Base-by-base conservation (phyloP, 1,284 basidiomycete species). In the Ganoderma resinaceum region DNA sequence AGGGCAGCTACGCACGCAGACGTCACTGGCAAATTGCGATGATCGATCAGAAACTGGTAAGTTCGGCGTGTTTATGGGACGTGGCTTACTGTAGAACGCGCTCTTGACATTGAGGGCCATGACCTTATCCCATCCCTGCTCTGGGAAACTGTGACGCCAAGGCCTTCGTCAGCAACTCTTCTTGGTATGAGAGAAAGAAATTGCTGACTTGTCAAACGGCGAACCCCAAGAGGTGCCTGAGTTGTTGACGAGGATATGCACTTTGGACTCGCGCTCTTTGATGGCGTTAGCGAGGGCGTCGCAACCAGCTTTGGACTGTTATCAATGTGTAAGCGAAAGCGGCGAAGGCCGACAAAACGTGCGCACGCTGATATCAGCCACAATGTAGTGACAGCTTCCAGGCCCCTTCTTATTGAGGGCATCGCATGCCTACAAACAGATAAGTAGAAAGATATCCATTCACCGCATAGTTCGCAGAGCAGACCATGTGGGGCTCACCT, bases 101-200 rank as follows among this genome's bases (percentile, higher is more conserved):
- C 90, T 89, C 82, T 95, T 95, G 60, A 95, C 86, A 74, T 95
- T 95, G 62, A 94, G 85, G 20, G 87, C 87, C 78, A 95, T 87
- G 42, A 95, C 82, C 42, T 91, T 89, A 75, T 96, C 94, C 95
- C 95, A 96, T 1, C 95, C 95, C 70, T 88, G 89, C 77, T 93
- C 91, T 0, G 94, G 93, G 71, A 95, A 90, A 74, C 80, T 81
- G 58, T 26, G 8, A 40, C 2, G 11, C 14, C 12, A 26, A 3
- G n/a, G 37, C 11, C 14, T 42, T 38, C 12, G 23, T 23, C 37
- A 20, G 12, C 35, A 26, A n/a, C 3, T 11, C n/a, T 42, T 38
- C 1, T 11, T 8, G 7, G 11, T 16, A n/a, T 8, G 20, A 38
- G 14, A 26, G 11, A 3, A 3, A 35, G 18, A 53, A 2, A 35